phyloP scores from a whole-genome alignment of 2,329 filamentous ascomycete genomes.

The Neophaeococcomyces mojaviensis region DNA sequence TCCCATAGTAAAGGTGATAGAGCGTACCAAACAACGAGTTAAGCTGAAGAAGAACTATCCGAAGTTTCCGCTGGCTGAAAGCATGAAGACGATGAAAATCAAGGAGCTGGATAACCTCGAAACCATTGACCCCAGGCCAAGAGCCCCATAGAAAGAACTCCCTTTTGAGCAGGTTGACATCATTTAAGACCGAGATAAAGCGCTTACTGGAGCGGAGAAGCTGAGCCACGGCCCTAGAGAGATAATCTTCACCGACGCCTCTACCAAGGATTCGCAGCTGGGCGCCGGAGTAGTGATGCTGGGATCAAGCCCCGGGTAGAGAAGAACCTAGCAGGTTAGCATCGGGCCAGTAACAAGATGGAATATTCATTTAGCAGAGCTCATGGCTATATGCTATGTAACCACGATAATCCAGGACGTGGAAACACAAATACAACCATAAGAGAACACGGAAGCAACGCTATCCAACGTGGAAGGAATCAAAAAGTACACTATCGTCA shows the following conservation, averaged over 20 bases:
- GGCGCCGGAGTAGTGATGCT: conserved; percentile 19
- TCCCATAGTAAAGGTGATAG: conserved; percentile 14
- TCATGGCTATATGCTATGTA: conserved; percentile 21
- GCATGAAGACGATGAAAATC: conserved; percentile 6
- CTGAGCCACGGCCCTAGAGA: conserved; percentile 13
- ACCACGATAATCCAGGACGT: conserved; percentile 11
- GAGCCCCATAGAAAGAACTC: conserved; percentile 18
- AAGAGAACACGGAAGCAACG: neutral
- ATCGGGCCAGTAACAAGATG: conserved; percentile 12
- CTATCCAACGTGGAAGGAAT: no score
- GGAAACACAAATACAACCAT: conserved; percentile 1
- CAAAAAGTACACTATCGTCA: conserved; percentile 8
- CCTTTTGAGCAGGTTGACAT: conserved; percentile 23
- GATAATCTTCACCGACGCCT: conserved; percentile 13
- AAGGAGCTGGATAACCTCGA: conserved; percentile 20
- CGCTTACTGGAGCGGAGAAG: conserved; percentile 18
- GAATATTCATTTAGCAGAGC: conserved; percentile 22
- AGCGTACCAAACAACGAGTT: conserved; percentile 8
- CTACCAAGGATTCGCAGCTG: conserved; percentile 11
- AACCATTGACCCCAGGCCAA: conserved; percentile 21
- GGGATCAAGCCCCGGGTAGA: neutral
- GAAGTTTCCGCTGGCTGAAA: conserved; percentile 8
- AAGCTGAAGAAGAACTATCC: conserved; percentile 6
- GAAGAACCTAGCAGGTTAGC: conserved; percentile 5
- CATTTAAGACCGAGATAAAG: no score